Evolutionary conservation across 768 basidiomycete genomes (phyloP).

Genomic region (Coprinopsis strossmayeri): DNA sequence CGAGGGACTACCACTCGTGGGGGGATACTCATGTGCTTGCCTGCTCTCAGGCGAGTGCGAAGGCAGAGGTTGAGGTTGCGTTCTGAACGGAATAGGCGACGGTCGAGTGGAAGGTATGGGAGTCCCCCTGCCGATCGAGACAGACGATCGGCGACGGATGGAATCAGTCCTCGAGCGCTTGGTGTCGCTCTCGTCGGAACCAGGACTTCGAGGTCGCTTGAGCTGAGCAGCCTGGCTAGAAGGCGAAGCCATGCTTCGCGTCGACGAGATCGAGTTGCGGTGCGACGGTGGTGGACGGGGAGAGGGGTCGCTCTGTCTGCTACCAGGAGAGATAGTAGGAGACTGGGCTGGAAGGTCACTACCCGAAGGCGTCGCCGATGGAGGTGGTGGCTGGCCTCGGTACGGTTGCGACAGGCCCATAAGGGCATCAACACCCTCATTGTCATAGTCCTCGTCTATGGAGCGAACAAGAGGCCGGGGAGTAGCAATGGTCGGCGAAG

Average conservation of each 20-base stretch:
- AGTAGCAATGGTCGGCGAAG: constrained; percentile 60
- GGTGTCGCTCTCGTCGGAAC: constrained; percentile 46
- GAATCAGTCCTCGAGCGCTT: constrained; percentile 63
- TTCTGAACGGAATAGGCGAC: constrained; percentile 69
- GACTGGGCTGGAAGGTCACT: constrained; percentile 40
- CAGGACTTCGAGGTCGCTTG: constrained; percentile 68
- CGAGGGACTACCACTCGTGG: constrained; percentile 34
- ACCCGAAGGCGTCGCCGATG: constrained; percentile 21
- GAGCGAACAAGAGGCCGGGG: constrained; percentile 57
- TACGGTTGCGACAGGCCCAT: constrained; percentile 55
- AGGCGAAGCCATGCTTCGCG: constrained; percentile 59
- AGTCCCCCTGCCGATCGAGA: constrained; percentile 41
- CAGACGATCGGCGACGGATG: constrained; percentile 48
- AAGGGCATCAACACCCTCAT: constrained; percentile 75
- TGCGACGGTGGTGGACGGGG: constrained; percentile 45
- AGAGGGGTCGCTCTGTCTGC: constrained; percentile 45
- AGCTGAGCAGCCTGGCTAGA: constrained; percentile 38
- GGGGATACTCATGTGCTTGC: constrained; percentile 27
- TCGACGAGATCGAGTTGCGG: constrained; percentile 64
- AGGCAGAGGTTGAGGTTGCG: constrained; percentile 39
- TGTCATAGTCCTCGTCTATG: constrained; percentile 93
- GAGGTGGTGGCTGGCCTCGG: constrained; percentile 20
- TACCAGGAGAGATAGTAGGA: constrained; percentile 52
- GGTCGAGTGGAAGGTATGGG: constrained; percentile 57
- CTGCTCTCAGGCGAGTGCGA: constrained; percentile 67